Percentiles rank a stretch among this genome's conserved stretches.
Conservation (phyloP, 805 yeast genomes). For the Wickerhamomyces rabaulensis region DNA sequence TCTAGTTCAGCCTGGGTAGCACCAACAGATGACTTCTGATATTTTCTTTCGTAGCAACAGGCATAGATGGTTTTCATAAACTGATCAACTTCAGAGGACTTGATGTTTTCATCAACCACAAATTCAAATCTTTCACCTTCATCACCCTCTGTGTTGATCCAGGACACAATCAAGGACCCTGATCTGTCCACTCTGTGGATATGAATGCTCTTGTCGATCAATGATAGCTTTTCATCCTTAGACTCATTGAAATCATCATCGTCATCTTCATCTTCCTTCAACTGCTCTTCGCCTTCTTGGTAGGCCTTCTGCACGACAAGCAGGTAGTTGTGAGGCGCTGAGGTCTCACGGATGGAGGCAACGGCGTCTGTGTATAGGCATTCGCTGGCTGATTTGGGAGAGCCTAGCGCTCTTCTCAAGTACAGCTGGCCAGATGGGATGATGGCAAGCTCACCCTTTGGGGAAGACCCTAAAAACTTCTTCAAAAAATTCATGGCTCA, state of each 20-base stretch:
- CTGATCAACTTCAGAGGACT: constrained; percentile 44
- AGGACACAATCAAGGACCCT: constrained; percentile 56
- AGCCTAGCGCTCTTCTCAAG: constrained; percentile 64
- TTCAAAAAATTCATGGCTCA: constrained; percentile 63
- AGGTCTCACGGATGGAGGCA: constrained; percentile 62
- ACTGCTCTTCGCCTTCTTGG: constrained; percentile 59
- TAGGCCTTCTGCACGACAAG: constrained; percentile 63
- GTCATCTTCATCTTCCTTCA: constrained; percentile 47
- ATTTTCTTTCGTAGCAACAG: constrained; percentile 75
- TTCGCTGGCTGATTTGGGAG: constrained; percentile 86
- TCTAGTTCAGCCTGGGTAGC: constrained; percentile 44
- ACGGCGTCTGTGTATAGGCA: constrained; percentile 78
- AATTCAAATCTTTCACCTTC: constrained; percentile 81
- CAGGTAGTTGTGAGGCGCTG: constrained; percentile 62
- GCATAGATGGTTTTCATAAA: constrained; percentile 59
- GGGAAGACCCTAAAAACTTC: constrained; percentile 51
- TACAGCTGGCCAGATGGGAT: constrained; percentile 79
- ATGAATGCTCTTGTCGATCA: constrained; percentile 55
- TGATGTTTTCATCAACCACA: constrained; percentile 57
- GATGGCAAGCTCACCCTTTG: constrained; percentile 56
- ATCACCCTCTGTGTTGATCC: constrained; percentile 87
- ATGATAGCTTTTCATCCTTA: constrained; percentile 67
- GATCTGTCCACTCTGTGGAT: constrained; percentile 49
- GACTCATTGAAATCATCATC: constrained; percentile 30
- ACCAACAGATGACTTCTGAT: constrained; percentile 45